Evolutionary conservation across 768 basidiomycete genomes (phyloP).

Genomic region (Hericium erinaceus): DNA sequence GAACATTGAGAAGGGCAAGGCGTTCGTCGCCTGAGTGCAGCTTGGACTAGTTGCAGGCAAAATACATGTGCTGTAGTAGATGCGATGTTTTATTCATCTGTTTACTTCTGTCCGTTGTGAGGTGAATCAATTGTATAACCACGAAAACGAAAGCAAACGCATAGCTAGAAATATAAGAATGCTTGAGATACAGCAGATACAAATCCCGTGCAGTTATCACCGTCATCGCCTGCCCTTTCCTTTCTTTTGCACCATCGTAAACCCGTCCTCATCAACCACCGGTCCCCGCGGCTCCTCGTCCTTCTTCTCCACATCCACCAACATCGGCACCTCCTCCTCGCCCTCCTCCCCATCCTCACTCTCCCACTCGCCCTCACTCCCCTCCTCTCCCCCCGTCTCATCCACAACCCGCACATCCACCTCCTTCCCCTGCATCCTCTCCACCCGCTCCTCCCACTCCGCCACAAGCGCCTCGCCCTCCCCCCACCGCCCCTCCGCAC

Average conservation of each 20-base stretch:
- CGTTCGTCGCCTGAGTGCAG: constrained; percentile 42
- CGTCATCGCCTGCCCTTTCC: constrained; percentile 19
- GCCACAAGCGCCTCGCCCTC: constrained; percentile 36
- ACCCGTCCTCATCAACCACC: constrained; percentile 87
- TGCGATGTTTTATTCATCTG: constrained; percentile 1
- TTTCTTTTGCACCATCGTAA: constrained; percentile 66
- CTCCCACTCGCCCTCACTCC: constrained; percentile 34
- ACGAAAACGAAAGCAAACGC: background rate
- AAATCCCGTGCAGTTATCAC: background rate
- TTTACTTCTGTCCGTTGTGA: background rate
- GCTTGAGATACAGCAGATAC: background rate
- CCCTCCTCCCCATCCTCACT: constrained; percentile 34
- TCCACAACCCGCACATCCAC: constrained; percentile 35
- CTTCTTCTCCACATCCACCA: constrained; percentile 32
- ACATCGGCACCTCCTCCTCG: constrained; percentile 42
- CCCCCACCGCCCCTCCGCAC: constrained; percentile 19
- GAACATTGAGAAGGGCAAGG: constrained; percentile 95
- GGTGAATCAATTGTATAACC: background rate
- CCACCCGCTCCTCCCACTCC: constrained; percentile 58
- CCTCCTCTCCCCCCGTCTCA: constrained; percentile 26
- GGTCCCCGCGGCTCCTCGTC: constrained; percentile 42
- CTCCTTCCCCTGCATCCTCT: constrained; percentile 47
- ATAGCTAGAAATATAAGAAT: background rate
- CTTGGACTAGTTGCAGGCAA: constrained; percentile 2
- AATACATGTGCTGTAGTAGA: constrained; percentile 7